phyloP scores from a whole-genome alignment of 257 asterid species.

The Gentiana macrophylla region DNA sequence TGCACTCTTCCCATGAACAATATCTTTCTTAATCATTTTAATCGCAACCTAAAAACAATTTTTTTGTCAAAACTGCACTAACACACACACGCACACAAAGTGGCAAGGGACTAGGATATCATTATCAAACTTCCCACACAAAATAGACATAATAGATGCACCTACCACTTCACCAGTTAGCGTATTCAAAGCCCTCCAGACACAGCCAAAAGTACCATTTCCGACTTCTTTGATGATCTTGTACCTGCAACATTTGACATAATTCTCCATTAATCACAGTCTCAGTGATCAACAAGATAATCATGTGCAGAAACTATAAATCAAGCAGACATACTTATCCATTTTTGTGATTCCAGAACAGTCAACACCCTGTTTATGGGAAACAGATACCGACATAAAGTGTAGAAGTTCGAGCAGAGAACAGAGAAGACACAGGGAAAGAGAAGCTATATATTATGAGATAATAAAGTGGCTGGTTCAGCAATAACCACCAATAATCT shows the following conservation, averaged over 20 bases:
- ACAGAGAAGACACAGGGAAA: too few relatives aligned
- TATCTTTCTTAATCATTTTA: slow-evolving; percentile 7
- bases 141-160: too few relatives aligned
- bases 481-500: slow-evolving; percentile 45
- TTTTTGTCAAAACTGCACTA: too few relatives aligned
- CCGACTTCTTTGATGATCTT: not conserved
- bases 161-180: not conserved
- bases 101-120: not conserved
- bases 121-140: too few relatives aligned
- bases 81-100: too few relatives aligned
- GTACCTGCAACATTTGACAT: not conserved
- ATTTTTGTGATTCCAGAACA: not conserved
- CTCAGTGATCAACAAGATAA: too few relatives aligned
- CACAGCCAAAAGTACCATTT: not conserved
- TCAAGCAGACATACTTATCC: not conserved
- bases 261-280: not conserved
- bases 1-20: slow-evolving; percentile 76
- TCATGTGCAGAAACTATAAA: too few relatives aligned
- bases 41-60: not conserved
- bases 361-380: not conserved
- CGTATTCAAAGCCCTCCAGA: not conserved
- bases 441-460: slow-evolving; percentile 15
- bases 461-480: slow-evolving; percentile 40
- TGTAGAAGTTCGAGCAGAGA: slow-evolving; percentile 6
- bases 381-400: not conserved